Base-by-base conservation (phyloP, 139 green algal species). In the Deuterostichococcus epilithicus region DNA sequence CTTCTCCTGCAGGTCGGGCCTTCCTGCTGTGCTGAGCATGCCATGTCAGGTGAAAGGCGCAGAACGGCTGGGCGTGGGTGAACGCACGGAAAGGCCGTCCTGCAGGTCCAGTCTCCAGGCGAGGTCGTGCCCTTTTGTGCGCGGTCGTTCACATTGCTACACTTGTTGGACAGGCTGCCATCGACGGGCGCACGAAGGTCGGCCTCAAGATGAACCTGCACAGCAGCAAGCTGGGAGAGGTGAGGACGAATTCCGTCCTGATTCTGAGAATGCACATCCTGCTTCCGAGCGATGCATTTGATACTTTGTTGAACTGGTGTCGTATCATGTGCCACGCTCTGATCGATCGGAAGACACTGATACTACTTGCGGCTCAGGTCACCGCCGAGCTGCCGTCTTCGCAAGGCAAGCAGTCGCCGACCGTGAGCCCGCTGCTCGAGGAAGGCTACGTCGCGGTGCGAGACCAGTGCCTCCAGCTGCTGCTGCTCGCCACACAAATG, bases 181-280 rank as follows among this genome's bases (percentile, higher is more conserved):
- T 86, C 47, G 66, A 80, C 30, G 81, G 81, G 25, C 72, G 73
- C 5, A 73, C 44, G 15, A 82, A 82, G 67, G 77, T 86, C 1
- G 81, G 81, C 30, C 73, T 86, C 5, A 86, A 86, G 76, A 82
- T 86, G 81, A 82, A 86, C 73, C 60, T 81, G 42, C 75, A 58
- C 26, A 65, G 15, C 23, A 32, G 18, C 38, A 72, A 39, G 60
- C 39, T 85, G 22, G 37, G 72, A 6, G 39, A 80, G 75, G 78
- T 82, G 70, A 20, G 52, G n/a, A n/a, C n/a, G n/a, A n/a, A n/a
- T n/a, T n/a, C n/a, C n/a, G n/a, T n/a, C n/a, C n/a, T n/a, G n/a
- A n/a, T n/a, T n/a, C n/a, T n/a, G n/a, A n/a, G n/a, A n/a, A n/a
- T n/a, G n/a, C 20, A 5, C 52, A n/a, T 20, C 20, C 18, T 63